These are phyloP conservation scores for Eleusine coracana DNA, from an alignment of 176 grass and related monocot genomes.

Conservation along the genomic window DNA sequence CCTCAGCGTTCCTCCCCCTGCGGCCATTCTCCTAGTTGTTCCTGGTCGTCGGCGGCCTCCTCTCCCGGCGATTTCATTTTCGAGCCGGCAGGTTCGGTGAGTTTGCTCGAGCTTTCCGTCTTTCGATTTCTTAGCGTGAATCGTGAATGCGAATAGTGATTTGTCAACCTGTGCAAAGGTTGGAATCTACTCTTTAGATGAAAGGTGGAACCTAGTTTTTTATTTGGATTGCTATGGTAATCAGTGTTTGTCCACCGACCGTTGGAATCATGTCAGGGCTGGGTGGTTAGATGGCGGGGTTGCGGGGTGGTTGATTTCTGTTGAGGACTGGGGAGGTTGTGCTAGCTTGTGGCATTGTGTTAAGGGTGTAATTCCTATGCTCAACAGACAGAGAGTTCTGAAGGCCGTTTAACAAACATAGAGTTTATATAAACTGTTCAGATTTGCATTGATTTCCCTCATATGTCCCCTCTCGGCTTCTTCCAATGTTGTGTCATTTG, in stretches of 20 bases:
- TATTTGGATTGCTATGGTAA: neutral
- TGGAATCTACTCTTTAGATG: neutral
- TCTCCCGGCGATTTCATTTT: slow-evolving; percentile 32
- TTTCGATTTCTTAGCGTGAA: neutral
- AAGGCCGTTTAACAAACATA: neutral
- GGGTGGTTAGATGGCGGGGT: slow-evolving; percentile 14
- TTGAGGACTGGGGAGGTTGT: neutral
- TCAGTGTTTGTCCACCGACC: no score
- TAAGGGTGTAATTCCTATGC: neutral
- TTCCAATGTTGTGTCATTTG: no score
- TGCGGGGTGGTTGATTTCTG: slow-evolving; percentile 17
- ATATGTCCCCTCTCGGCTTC: neutral
- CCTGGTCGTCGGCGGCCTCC: neutral
- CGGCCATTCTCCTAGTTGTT: neutral
- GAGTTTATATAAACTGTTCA: neutral
- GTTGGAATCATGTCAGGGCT: neutral
- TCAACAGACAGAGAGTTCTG: neutral
- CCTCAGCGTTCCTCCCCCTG: neutral
- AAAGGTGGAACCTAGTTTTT: no score
- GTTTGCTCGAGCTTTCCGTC: neutral
- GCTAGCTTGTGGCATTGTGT: neutral
- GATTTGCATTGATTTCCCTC: neutral
- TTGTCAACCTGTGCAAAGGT: neutral
- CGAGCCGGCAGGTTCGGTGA: slow-evolving; percentile 28
- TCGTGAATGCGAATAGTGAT: slow-evolving; percentile 13